Evolutionary conservation across 1,284 basidiomycete genomes (phyloP), one percentile per base, ranked within the genome.

Genomic region (Quambalaria eucalypti): DNA sequence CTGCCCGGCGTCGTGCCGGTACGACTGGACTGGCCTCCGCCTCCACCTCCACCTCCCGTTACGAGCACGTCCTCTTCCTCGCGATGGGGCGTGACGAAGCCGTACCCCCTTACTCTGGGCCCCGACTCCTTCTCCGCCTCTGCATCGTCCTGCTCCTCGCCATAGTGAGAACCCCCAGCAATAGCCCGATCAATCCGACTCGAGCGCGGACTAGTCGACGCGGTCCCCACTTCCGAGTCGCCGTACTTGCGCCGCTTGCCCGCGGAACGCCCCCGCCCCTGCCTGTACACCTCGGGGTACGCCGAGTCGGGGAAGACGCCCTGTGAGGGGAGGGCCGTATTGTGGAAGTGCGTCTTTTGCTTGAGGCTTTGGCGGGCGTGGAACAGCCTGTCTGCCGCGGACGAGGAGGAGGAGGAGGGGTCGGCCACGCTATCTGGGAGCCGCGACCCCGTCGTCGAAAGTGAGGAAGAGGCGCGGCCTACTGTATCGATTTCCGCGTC

Each of bases 171-270:
- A 9, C 29, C 28, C 4, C n/a, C 7, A 28, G 9, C 52, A 16
- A 74, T 69, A 5, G 71, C 71, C 0, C 59, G 60, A 47, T 74
- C 70, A 30, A 73, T 49, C 1, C 66, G 56, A 28, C 65, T 66
- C 50, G 67, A 69, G 33, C 58, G 64, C 2, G 66, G 60, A 7
- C 21, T 46, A 26, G 42, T 21, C 4, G 67, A 66, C 55, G 61
- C 59, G 10, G 52, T 59, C n/a, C n/a, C n/a, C n/a, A n/a, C n/a
- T n/a, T n/a, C n/a, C n/a, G n/a, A n/a, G n/a, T n/a, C n/a, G n/a
- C n/a, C n/a, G n/a, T n/a, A n/a, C n/a, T n/a, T n/a, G n/a, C n/a
- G n/a, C n/a, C 10, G 55, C 40, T 28, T 21, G 46, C n/a, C n/a
- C n/a, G n/a, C n/a, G n/a, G n/a, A 2, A 39, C 38, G 14, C 58